Percentiles rank a stretch among this genome's conserved stretches.
These are phyloP conservation scores for Ophiocordyceps australis DNA, from an alignment of 2,329 filamentous ascomycete genomes.

Conservation along the genomic window DNA sequence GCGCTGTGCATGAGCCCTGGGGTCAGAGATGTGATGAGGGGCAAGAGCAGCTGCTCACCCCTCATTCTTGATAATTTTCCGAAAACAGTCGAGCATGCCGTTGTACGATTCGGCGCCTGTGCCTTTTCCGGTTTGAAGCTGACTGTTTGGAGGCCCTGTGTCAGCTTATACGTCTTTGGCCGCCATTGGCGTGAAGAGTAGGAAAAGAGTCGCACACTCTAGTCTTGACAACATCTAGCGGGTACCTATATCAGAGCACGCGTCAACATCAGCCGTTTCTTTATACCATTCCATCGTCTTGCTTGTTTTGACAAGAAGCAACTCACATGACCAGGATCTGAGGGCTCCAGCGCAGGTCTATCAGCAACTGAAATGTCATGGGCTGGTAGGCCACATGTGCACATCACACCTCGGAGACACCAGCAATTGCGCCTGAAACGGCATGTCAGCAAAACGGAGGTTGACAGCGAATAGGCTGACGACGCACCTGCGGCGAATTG, in stretches of 20 bases:
- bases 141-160: constrained; percentile 28
- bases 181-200: constrained; percentile 1
- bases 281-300: too few relatives aligned
- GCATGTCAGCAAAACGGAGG: too few relatives aligned
- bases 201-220: constrained; percentile 59
- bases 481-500: constrained; percentile 77
- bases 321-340: constrained; percentile 77
- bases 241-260: constrained; percentile 57
- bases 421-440: constrained; percentile 79
- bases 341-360: not conserved
- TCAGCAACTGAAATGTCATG: constrained; percentile 1
- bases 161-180: not conserved
- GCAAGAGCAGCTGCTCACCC: constrained; percentile 37
- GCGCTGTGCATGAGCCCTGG: constrained; percentile 6
- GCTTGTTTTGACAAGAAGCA: not conserved
- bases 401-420: constrained; percentile 72
- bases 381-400: too few relatives aligned
- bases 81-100: constrained; percentile 96
- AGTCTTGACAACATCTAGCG: constrained; percentile 95
- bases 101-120: constrained; percentile 73
- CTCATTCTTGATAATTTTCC: constrained; percentile 91
- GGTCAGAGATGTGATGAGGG: not conserved
- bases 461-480: constrained; percentile 3
- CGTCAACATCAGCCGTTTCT: constrained; percentile 6
- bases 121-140: constrained; percentile 63